These are phyloP conservation scores for Smithsoniella earleae DNA, from an alignment of 163 green algal species.

Conservation along the genomic window DNA sequence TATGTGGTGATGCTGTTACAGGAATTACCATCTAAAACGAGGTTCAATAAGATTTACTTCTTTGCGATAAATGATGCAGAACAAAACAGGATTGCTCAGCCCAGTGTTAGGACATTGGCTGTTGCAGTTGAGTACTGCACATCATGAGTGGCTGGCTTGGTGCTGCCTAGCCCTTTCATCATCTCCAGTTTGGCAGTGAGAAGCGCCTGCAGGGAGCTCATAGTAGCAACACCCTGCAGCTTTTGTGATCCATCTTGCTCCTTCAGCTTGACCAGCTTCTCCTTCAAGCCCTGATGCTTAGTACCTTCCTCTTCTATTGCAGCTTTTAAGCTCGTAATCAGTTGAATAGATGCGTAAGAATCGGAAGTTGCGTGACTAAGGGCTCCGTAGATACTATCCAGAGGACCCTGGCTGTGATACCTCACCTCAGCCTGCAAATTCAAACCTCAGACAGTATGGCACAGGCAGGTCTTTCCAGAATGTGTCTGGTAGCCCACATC, in stretches of 20 bases:
- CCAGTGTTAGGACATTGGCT: not conserved
- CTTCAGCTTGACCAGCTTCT: no score
- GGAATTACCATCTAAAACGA: no score
- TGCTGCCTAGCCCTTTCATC: not conserved
- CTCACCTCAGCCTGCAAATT: not conserved
- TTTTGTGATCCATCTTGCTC: not conserved
- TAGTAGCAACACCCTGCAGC: not conserved
- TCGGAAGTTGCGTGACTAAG: not conserved
- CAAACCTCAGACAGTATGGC: no score
- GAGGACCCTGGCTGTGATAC: not conserved
- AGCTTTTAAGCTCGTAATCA: not conserved
- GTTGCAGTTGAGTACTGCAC: not conserved
- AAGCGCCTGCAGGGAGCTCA: not conserved
- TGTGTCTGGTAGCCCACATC: no score
- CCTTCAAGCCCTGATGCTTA: not conserved
- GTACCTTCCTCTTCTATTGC: not conserved
- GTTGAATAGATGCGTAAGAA: not conserved
- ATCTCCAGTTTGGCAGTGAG: not conserved
- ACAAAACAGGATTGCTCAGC: no score
- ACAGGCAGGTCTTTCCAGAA: no score
- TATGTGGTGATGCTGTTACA: no score
- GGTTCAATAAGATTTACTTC: no score
- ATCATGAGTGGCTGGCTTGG: no score
- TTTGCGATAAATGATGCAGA: no score
- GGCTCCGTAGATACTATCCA: not conserved